Percentiles rank a stretch among this genome's conserved stretches.
Evolutionary conservation across 176 grass and related monocot species (phyloP).

Genomic region (Puccinellia tenuiflora): DNA sequence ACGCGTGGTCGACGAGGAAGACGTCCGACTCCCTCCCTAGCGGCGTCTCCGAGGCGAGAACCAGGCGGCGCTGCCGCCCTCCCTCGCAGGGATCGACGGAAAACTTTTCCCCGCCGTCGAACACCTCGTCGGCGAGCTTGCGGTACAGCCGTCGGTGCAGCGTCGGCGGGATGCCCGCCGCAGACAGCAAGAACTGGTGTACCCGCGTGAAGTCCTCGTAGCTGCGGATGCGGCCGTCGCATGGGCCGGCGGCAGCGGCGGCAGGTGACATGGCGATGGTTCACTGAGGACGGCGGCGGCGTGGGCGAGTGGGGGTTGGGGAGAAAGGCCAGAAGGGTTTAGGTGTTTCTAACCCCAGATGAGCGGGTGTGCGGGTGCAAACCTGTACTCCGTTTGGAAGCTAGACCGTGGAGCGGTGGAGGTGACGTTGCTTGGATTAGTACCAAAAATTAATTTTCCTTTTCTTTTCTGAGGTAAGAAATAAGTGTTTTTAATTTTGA

Average conservation of each 20-base stretch:
- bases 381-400: neutral
- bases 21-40: constrained; percentile 53
- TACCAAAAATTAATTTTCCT: too few species aligned
- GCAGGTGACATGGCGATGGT: constrained; percentile 23
- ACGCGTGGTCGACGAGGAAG: constrained; percentile 93
- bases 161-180: constrained; percentile 49
- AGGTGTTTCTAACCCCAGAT: neutral
- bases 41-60: constrained; percentile 23
- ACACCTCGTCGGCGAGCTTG: constrained; percentile 80
- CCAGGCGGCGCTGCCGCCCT: constrained; percentile 56
- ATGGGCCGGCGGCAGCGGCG: neutral
- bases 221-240: constrained; percentile 21
- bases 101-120: constrained; percentile 82
- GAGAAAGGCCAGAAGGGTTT: constrained; percentile 24
- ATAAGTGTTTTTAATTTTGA: too few species aligned
- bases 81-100: constrained; percentile 59
- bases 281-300: constrained; percentile 10
- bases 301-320: neutral
- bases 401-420: neutral
- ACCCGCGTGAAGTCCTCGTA: constrained; percentile 66
- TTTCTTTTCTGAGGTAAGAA: too few species aligned
- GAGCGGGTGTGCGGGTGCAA: neutral
- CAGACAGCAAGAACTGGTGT: constrained; percentile 65
- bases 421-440: neutral
- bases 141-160: constrained; percentile 64